Percentiles rank a stretch among this genome's conserved stretches.
These are phyloP conservation scores for Rhodotorula sphaerocarpa DNA, from an alignment of 768 basidiomycete genomes.

Conservation along the genomic window DNA sequence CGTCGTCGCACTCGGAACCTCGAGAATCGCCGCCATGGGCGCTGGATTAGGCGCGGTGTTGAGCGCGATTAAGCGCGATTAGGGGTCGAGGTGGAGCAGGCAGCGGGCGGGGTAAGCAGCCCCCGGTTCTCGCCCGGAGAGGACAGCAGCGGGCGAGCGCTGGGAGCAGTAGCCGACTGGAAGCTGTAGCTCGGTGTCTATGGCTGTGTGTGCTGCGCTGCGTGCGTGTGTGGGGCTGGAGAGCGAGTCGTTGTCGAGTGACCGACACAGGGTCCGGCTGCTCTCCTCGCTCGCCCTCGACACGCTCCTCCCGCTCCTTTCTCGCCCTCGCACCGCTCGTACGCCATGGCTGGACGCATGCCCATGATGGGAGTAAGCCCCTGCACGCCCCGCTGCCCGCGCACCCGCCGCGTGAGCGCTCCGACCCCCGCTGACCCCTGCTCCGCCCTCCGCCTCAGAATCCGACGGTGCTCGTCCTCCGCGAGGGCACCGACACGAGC, in stretches of 20 bases:
- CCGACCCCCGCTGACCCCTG: neutral
- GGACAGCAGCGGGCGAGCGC: no score
- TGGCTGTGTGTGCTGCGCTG: no score
- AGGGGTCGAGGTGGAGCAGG: no score
- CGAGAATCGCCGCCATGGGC: neutral
- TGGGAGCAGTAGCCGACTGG: no score
- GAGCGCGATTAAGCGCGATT: no score
- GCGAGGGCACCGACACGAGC: conserved; percentile 34
- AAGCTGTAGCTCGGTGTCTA: no score
- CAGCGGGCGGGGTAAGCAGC: no score
- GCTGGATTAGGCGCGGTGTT: no score
- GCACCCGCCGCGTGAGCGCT: neutral
- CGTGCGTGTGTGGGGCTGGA: no score
- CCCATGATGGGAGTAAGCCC: conserved; percentile 28
- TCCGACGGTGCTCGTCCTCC: conserved; percentile 34
- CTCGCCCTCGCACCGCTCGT: neutral
- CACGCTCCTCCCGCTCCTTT: neutral
- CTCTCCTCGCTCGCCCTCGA: neutral
- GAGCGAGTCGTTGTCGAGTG: no score
- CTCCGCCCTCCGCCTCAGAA: conserved; percentile 6
- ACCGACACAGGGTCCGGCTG: neutral
- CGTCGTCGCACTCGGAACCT: neutral
- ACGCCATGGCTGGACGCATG: conserved; percentile 30
- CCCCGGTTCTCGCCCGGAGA: no score
- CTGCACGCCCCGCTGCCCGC: no score